Percentiles rank a stretch among this genome's conserved stretches.
Conservation (phyloP, 176 grass and related monocot species). For the Zoysia japonica region DNA sequence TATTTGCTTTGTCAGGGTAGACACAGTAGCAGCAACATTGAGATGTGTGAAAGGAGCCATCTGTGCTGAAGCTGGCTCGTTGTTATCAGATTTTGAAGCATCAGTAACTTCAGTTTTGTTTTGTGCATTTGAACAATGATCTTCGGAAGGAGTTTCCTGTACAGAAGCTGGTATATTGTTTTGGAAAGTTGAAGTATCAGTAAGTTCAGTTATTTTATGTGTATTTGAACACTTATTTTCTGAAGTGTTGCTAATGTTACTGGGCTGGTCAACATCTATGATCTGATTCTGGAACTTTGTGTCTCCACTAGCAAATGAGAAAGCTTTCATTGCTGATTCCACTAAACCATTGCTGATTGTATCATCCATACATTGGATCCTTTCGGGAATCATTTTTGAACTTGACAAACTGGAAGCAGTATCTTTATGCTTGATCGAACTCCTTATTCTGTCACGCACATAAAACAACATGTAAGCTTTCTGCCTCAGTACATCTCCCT, state of each 20-base stretch:
- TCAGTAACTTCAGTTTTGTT: slow-evolving; percentile 7
- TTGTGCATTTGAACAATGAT: slow-evolving; percentile 20
- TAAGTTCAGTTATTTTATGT: neutral
- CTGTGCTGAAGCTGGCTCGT: slow-evolving; percentile 25
- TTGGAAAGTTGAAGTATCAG: slow-evolving; percentile 27
- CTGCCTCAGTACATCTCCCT: slow-evolving; percentile 72
- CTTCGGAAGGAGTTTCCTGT: neutral
- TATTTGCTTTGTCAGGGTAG: slow-evolving; percentile 27
- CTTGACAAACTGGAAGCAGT: slow-evolving; percentile 33
- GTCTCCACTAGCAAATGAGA: slow-evolving; percentile 9
- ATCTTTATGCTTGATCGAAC: slow-evolving; percentile 35
- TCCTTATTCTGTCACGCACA: slow-evolving; percentile 64
- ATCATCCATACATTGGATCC: slow-evolving; percentile 22
- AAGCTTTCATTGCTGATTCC: slow-evolving; percentile 28
- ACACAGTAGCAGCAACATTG: slow-evolving; percentile 25
- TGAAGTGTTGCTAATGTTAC: slow-evolving; percentile 12
- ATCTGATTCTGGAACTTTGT: slow-evolving; percentile 19
- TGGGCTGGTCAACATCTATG: slow-evolving; percentile 12
- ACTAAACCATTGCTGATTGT: slow-evolving; percentile 27
- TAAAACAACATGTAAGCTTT: slow-evolving; percentile 95
- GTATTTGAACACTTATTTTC: slow-evolving; percentile 21
- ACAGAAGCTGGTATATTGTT: slow-evolving; percentile 28
- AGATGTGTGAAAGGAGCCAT: slow-evolving; percentile 16
- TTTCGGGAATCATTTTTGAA: slow-evolving; percentile 40
- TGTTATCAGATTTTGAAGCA: slow-evolving; percentile 39